These are phyloP conservation scores for Cutaneotrichosporon arboriforme DNA, from an alignment of 1,284 basidiomycete species.

Conservation along the genomic window DNA sequence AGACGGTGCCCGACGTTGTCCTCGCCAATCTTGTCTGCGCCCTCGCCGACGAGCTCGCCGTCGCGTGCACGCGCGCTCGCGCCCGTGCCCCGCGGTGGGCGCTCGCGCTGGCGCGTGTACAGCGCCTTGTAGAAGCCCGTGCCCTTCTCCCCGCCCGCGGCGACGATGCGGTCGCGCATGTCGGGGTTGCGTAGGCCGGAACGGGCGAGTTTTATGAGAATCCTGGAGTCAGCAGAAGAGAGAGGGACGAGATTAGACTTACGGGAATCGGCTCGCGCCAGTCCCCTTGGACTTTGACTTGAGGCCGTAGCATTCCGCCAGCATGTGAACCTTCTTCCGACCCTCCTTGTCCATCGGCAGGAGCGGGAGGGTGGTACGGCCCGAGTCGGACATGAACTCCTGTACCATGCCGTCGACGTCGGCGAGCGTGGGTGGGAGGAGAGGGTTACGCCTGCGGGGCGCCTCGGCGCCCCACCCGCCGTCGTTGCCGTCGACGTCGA, in stretches of 20 bases:
- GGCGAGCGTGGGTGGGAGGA: constrained; percentile 17
- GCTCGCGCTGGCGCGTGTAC: constrained; percentile 16
- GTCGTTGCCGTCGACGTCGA: constrained; percentile 34
- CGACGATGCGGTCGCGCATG: constrained; percentile 55
- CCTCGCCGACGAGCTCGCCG: constrained; percentile 45
- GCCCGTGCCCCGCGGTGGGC: constrained; percentile 11
- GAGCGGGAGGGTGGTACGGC: constrained; percentile 57
- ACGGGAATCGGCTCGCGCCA: constrained; percentile 55
- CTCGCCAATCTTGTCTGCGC: constrained; percentile 42
- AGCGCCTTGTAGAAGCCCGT: constrained; percentile 45
- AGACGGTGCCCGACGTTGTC: constrained; percentile 48
- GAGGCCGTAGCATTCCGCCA: constrained; percentile 68
- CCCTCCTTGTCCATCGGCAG: constrained; percentile 69
- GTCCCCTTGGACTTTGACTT: constrained; percentile 70
- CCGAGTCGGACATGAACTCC: constrained; percentile 59
- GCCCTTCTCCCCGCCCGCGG: constrained; percentile 25
- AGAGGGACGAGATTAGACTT: constrained; percentile 18
- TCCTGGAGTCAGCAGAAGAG: constrained; percentile 50
- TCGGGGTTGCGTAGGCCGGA: constrained; percentile 56
- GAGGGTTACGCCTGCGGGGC: constrained; percentile 3
- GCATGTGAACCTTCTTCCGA: constrained; percentile 66
- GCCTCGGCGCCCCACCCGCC: constrained; percentile 11
- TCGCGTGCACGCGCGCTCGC: constrained; percentile 38
- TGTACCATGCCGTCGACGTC: constrained; percentile 62
- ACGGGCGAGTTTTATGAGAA: constrained; percentile 61